Evolutionary conservation across 1,284 basidiomycete genomes (phyloP).

Genomic region (Thecaphora frezii): DNA sequence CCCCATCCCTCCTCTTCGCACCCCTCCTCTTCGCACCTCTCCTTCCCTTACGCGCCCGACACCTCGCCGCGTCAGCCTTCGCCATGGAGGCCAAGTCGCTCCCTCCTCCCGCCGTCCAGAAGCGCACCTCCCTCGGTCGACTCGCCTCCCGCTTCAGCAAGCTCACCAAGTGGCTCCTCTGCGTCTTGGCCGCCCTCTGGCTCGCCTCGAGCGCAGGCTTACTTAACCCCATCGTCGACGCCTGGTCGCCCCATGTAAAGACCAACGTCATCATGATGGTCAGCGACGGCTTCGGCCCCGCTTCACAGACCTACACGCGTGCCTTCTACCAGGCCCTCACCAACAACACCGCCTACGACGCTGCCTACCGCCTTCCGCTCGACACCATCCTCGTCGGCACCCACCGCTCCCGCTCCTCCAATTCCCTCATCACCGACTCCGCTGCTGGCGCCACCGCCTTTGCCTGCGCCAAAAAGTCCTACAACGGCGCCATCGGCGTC

Average conservation of each 20-base stretch:
- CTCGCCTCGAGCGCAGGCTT: neutral
- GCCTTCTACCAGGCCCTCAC: conserved; percentile 50
- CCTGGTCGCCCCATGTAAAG: conserved; percentile 29
- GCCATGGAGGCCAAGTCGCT: too few relatives aligned
- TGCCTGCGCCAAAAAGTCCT: conserved; percentile 57
- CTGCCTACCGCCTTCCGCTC: conserved; percentile 42
- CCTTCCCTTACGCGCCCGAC: too few relatives aligned
- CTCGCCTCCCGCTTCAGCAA: neutral
- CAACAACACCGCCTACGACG: conserved; percentile 26
- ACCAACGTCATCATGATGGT: conserved; percentile 60
- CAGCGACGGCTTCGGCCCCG: conserved; percentile 59
- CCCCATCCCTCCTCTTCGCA: too few relatives aligned
- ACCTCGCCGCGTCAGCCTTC: too few relatives aligned
- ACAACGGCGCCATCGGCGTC: conserved; percentile 60
- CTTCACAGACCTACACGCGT: conserved; percentile 56
- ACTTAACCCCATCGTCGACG: neutral
- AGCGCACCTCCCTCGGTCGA: too few relatives aligned
- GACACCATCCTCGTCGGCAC: conserved; percentile 58
- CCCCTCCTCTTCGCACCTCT: too few relatives aligned
- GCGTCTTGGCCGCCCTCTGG: neutral
- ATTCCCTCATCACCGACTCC: conserved; percentile 59
- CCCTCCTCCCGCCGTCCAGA: too few relatives aligned
- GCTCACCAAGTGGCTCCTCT: neutral
- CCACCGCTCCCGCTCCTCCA: conserved; percentile 54
- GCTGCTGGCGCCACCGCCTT: conserved; percentile 61